A percentile compares a stretch with the other conserved stretches of the same genome.
Evolutionary conservation across 1,284 basidiomycete genomes (phyloP).

Genomic region (Xerocomus amazonicus): DNA sequence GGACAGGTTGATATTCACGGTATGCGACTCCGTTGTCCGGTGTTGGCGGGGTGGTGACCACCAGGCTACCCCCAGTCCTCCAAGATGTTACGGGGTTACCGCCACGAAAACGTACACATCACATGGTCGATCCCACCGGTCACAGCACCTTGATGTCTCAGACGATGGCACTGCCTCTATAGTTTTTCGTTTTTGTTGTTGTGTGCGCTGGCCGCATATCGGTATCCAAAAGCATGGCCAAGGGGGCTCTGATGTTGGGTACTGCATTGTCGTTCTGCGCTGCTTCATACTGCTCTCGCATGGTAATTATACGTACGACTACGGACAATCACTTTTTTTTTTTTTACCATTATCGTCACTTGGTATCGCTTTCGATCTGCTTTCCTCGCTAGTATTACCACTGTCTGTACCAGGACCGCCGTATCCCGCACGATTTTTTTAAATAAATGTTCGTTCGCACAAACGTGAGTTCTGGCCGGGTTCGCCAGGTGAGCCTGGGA

Average conservation of each 20-base stretch:
- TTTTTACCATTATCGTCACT: conserved; percentile 9
- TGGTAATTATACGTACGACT: conserved; percentile 15
- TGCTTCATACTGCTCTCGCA: conserved; percentile 12
- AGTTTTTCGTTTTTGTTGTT: conserved; percentile 5
- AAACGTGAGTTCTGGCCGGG: not conserved
- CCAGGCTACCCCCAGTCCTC: conserved; percentile 18
- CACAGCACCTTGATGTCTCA: conserved; percentile 45
- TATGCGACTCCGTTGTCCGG: conserved; percentile 22
- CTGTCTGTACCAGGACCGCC: conserved; percentile 23
- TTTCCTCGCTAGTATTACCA: conserved; percentile 20
- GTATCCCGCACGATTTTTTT: conserved; percentile 14
- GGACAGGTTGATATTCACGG: conserved; percentile 38
- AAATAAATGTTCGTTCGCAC: not conserved
- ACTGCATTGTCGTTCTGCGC: conserved; percentile 12
- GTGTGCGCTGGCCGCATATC: conserved; percentile 15
- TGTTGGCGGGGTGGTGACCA: conserved; percentile 13
- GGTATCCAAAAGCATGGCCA: conserved; percentile 22
- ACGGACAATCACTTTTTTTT: conserved; percentile 15
- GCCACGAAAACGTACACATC: conserved; percentile 57
- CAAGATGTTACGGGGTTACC: conserved; percentile 52
- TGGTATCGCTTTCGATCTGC: conserved; percentile 10
- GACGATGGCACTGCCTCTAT: conserved; percentile 41
- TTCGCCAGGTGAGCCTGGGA: conserved; percentile 7
- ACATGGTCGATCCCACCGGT: conserved; percentile 49
- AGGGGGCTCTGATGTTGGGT: conserved; percentile 15